phyloP scores from a whole-genome alignment of 805 yeast genomes.

The Wickerhamiella lipophila region DNA sequence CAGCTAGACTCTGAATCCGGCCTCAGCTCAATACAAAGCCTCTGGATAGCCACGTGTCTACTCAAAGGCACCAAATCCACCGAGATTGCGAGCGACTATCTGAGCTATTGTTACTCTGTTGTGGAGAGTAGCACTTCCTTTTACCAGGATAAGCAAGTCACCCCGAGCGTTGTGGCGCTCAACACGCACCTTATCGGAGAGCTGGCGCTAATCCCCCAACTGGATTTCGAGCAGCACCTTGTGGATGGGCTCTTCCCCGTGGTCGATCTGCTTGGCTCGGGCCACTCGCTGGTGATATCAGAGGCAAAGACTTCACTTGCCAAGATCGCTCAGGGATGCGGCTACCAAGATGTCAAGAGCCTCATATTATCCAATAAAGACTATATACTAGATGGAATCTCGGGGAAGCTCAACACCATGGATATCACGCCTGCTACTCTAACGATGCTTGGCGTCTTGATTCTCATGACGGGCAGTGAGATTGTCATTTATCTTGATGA shows the following conservation, averaged over 20 bases:
- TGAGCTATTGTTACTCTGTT: conserved; percentile 15
- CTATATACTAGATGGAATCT: conserved; percentile 67
- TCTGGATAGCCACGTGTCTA: conserved; percentile 16
- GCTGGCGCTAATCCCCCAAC: conserved; percentile 13
- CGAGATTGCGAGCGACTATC: conserved; percentile 14
- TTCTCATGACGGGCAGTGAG: conserved; percentile 56
- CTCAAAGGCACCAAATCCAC: conserved; percentile 9
- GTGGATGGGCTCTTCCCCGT: conserved; percentile 63
- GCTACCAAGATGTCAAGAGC: conserved; percentile 38
- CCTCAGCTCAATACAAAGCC: conserved; percentile 9
- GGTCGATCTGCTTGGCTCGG: conserved; percentile 56
- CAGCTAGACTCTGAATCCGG: conserved; percentile 1
- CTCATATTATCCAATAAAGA: conserved; percentile 54
- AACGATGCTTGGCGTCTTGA: conserved; percentile 53
- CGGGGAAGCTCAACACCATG: conserved; percentile 54
- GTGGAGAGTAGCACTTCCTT: conserved; percentile 10
- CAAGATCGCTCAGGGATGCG: conserved; percentile 40
- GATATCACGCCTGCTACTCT: conserved; percentile 63
- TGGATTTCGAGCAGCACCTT: conserved; percentile 41
- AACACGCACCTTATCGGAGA: conserved; percentile 17
- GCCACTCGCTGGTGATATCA: conserved; percentile 34
- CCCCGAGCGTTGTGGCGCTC: conserved; percentile 9
- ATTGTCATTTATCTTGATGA: conserved; percentile 58
- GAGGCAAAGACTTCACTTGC: conserved; percentile 43
- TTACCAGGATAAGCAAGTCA: background rate